Base-by-base conservation (phyloP, 2,329 filamentous ascomycete genomes). In the Oidium heveae region DNA sequence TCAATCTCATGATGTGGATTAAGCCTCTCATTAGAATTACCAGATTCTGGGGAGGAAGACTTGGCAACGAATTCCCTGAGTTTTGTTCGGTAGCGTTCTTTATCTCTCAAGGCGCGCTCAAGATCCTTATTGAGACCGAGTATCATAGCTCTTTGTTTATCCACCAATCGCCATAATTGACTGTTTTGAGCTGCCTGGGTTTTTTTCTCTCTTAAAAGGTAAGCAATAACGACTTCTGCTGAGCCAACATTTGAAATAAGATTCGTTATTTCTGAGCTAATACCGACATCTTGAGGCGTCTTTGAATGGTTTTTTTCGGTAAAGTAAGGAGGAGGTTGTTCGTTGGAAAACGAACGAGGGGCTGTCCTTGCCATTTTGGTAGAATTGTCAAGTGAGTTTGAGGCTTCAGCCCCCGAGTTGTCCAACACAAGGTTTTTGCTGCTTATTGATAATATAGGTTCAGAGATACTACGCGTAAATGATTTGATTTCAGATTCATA, bases 71-170 rank as follows among this genome's bases (percentile, higher is more conserved):
- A 67, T 55, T 96, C 88, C 67, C 94, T 94, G 46, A 94, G 66
- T 67, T 91, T 94, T 67, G 82, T 88, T 62, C 85, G 80, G 65
- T 96, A 96, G 61, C 83, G 82, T 60, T 96, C 89, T 68, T 95
- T 95, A 61, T 96, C 91, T 65, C 94, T 94, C 59, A 94, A 68
- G 0, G 88, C 80, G 54, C 85, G 79, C 67, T 96, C 89, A 13
- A 98, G 71, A 65, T 98, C 91, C 66, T 91, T 94, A 64, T 96
- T 95, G 58, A 98, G 73, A 8, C 88, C 89, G 20, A 94, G 68
- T 55, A 98, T 87, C 80, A 98, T 88, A 16, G 86, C 80, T 58
- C 89, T 76, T 67, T 98, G 91, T 70, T 98, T 96, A 66, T 96
- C 89, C 52, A 98, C 87, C 50, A 98, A 70, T 53, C 87, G 82